A percentile compares a stretch with the other conserved stretches of the same genome.
Evolutionary conservation across 139 green algal species (phyloP).

Genomic region (Choricystis sp.): DNA sequence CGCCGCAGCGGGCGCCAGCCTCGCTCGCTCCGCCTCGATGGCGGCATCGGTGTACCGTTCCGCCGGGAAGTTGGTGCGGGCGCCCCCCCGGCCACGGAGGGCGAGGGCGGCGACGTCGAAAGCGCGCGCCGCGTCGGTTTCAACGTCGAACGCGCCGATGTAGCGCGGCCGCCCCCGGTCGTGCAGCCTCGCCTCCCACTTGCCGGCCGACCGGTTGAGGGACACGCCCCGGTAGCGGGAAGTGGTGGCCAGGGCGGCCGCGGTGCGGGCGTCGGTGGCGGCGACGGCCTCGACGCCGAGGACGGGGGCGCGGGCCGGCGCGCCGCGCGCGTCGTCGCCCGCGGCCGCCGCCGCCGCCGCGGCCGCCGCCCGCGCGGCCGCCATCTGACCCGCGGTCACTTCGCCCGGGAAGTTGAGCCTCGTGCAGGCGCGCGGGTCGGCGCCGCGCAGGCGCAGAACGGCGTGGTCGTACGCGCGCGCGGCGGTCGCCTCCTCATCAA

Average conservation of each 20-base stretch:
- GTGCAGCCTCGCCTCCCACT: conserved; percentile 1
- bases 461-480: conserved; percentile 38
- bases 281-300: too few relatives aligned
- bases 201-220: conserved; percentile 1
- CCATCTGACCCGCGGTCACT: too few relatives aligned
- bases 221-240: conserved; percentile 4
- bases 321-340: neutral
- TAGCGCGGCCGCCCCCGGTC: conserved; percentile 13
- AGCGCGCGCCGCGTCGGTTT: conserved; percentile 34
- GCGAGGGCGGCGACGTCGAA: conserved; percentile 36
- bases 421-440: neutral
- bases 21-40: neutral
- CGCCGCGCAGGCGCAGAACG: conserved; percentile 27
- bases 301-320: too few relatives aligned
- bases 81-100: conserved; percentile 16
- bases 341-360: neutral
- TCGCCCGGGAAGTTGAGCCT: neutral
- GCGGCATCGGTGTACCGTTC: neutral
- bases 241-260: neutral
- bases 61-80: conserved; percentile 3
- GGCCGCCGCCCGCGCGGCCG: neutral
- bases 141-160: conserved; percentile 32
- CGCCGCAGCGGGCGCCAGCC: neutral
- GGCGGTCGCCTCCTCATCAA: conserved; percentile 3
- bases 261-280: neutral